phyloP scores from a whole-genome alignment of 352 stramenopile genomes.

The Globisporangium barbulae region DNA sequence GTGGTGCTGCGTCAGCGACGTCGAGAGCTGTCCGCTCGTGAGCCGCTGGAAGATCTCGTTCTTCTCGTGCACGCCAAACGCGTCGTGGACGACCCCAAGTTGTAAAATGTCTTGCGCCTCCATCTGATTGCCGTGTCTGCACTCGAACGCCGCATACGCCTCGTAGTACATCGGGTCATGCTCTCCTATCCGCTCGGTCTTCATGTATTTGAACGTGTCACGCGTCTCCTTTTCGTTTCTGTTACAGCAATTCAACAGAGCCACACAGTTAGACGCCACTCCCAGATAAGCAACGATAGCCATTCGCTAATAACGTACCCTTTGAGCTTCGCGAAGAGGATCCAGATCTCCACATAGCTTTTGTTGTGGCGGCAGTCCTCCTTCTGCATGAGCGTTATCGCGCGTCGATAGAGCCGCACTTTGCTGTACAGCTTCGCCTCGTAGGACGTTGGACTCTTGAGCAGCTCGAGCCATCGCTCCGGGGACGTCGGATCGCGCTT shows the following conservation, averaged over 20 bases:
- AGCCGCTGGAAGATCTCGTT: conserved; percentile 38
- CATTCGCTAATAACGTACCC: conserved; percentile 22
- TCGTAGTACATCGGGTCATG: conserved; percentile 50
- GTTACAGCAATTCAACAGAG: background rate
- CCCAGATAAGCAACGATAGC: background rate
- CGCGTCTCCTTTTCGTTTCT: conserved; percentile 45
- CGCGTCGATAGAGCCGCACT: conserved; percentile 39
- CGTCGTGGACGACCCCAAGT: conserved; percentile 42
- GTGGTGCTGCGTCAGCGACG: conserved; percentile 17
- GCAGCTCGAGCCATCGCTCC: conserved; percentile 48
- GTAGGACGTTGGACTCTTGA: conserved; percentile 42
- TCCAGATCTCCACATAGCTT: conserved; percentile 60
- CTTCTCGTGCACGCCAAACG: conserved; percentile 32
- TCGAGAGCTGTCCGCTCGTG: conserved; percentile 22
- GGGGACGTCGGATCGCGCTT: conserved; percentile 44
- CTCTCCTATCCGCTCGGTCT: conserved; percentile 47
- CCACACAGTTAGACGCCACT: background rate
- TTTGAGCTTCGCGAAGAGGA: conserved; percentile 51
- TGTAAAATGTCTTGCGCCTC: conserved; percentile 52
- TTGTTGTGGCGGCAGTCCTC: conserved; percentile 22
- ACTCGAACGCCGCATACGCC: conserved; percentile 66
- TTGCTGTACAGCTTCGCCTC: conserved; percentile 40
- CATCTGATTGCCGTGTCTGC: conserved; percentile 38
- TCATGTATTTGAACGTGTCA: conserved; percentile 59
- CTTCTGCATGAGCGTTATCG: conserved; percentile 37